Evolutionary conservation across 1,284 basidiomycete species (phyloP), one percentile per base, ranked within the genome.

Genomic region (Afroboletus lepidellus): DNA sequence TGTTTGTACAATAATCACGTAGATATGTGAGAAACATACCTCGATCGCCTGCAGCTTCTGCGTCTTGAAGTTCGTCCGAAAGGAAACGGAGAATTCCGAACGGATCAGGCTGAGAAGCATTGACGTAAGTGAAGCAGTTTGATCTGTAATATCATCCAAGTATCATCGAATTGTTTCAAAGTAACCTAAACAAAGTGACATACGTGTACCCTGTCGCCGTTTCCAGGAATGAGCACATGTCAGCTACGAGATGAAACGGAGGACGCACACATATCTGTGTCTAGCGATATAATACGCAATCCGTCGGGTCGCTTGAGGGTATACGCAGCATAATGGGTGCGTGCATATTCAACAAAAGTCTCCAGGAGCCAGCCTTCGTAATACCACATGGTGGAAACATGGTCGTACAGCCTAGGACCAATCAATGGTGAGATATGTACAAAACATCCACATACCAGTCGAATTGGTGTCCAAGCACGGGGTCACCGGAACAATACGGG

Each of bases 41-140:
- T 66, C 83, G 70, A 47, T 87, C 83, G 3, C 83, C 80, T 15
- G 75, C 73, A 59, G 88, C 85, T 66, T 88, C 86, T 6, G 85
- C 83, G 46, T 75, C 81, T 64, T 90, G 85, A n/a, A 91, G 75
- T 65, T 92, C 87, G 57, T 90, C 84, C 3, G 89, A 90, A 51
- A 92, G 64, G 73, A 85, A 91, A n/a, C 85, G 76, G 45, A 92
- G 73, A 75, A 86, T 86, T 16, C 88, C 87, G 39, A 82, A 86
- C n/a, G 75, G 73, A 64, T 92, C 89, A 1, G 83, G 79, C 39
- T 82, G 69, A 18, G 80, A 81, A 60, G 87, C 76, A 63, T 91
- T 86, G 67, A 92, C 83, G 61, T 83, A 90, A 60, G 83, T 84
- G 70, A 89, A 89, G 59, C 77, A 83, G 62, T 92, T 90, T 4